Conservation (phyloP, 139 green algal genomes). For the Chlamydomonas urium region DNA sequence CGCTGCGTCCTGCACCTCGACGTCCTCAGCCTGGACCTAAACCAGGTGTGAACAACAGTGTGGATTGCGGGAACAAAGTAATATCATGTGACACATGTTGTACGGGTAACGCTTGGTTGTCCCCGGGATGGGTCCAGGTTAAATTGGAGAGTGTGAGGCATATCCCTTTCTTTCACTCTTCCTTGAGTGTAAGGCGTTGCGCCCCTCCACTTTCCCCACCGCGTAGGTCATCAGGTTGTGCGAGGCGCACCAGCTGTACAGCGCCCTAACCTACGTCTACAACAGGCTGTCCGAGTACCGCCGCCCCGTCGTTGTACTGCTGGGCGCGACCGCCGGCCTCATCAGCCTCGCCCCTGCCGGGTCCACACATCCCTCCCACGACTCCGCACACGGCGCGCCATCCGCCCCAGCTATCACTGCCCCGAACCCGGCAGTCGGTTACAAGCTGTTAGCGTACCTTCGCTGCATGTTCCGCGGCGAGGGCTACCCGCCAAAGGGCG, state of each 20-base stretch:
- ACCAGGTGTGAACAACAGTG: too few species aligned
- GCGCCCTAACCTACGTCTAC: conserved; percentile 73
- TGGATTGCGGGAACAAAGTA: too few species aligned
- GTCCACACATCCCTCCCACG: too few species aligned
- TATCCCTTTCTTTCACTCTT: too few species aligned
- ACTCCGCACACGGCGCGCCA: too few species aligned
- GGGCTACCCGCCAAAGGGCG: conserved; percentile 29
- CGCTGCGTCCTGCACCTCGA: conserved; percentile 82
- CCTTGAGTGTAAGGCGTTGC: too few species aligned
- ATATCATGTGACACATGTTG: too few species aligned
- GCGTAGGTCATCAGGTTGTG: conserved; percentile 74
- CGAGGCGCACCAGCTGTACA: conserved; percentile 61
- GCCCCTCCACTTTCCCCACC: too few species aligned
- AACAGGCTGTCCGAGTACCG: conserved; percentile 74
- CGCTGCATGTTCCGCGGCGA: conserved; percentile 20
- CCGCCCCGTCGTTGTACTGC: conserved; percentile 69
- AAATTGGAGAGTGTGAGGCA: too few species aligned
- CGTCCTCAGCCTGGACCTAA: conserved; percentile 79
- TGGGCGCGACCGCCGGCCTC: conserved; percentile 45
- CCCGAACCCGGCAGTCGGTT: conserved; percentile 19
- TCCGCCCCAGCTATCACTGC: not conserved
- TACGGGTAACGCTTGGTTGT: too few species aligned
- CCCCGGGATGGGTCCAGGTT: too few species aligned
- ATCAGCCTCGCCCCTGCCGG: not conserved
- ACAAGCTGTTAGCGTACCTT: conserved; percentile 73